Evolutionary conservation across 164 flowering plant genomes (phyloP), one percentile per base, ranked within the genome.

Genomic region (Macadamia integrifolia): DNA sequence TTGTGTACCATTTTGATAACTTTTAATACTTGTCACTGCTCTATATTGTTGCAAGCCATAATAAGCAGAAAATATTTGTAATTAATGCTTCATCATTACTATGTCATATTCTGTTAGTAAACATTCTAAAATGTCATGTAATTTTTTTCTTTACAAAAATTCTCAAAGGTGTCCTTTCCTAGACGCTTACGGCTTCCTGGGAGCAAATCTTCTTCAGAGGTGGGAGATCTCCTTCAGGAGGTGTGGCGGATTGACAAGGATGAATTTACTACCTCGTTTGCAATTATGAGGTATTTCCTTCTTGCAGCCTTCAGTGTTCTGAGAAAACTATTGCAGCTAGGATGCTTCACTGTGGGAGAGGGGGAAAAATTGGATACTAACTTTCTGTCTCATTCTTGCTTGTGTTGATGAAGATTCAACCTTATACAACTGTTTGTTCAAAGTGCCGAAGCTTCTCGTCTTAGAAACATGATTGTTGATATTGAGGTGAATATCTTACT

Each of bases 161-260:
- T 3, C 13, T 8, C 13, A 11, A 3, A 46, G 7, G 88, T 95
- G 10, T 89, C 96, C 64, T 86, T 88, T 61, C 76, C 92, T 56
- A 91, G 85, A 75, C 81, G 86, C 32, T 76, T 95, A 71, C 80
- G 96, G 74, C 86, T 92, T 73, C 99, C 98, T 60, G 69, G 91
- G 74, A 80, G 85, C 63, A 78, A 65, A 5, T 52, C 72, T 52
- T 67, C 84, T 66, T 76, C 83, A 63, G 80, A 76, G 65, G 71
- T 71, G 28, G 63, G 61, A 28, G 87, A 85, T 73, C 87, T 94
- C 63, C 62, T 60, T 65, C 72, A 69, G 60, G 85, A 84, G 76
- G 77, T 85, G 17, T 95, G 97, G 97, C 86, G 78, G 67, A 82
- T 95, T 75, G 88, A 91, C 78, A 95, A 92, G 84, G 99, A 95